Evolutionary conservation across 768 basidiomycete genomes (phyloP).

Genomic region (Lentinus brumalis): DNA sequence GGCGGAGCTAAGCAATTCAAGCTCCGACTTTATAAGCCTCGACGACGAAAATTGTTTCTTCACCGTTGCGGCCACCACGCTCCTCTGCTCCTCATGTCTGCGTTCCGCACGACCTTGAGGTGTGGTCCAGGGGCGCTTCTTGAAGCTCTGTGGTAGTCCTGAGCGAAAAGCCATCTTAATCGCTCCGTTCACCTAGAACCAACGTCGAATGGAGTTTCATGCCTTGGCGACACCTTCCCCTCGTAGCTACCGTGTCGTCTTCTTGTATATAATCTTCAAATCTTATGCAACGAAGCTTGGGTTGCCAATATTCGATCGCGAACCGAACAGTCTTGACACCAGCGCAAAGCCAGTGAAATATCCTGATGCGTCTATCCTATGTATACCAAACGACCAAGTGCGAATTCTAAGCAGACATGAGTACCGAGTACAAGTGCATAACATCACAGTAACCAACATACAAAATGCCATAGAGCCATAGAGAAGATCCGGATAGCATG

Average conservation of each 20-base stretch:
- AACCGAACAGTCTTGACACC: no score
- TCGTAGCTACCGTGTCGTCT: not conserved
- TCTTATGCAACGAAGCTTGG: no score
- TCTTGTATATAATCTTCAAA: not conserved
- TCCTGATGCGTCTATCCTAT: no score
- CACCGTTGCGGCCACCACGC: slow-evolving; percentile 49
- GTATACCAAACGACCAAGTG: no score
- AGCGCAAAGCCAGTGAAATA: no score
- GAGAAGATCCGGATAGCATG: not conserved
- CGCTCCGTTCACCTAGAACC: slow-evolving; percentile 70
- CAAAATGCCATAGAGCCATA: not conserved
- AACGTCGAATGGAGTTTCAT: slow-evolving; percentile 88
- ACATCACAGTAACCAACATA: not conserved
- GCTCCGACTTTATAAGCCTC: slow-evolving; percentile 29
- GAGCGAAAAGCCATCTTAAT: slow-evolving; percentile 73
- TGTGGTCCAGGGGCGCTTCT: slow-evolving; percentile 42
- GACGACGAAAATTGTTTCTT: slow-evolving; percentile 21
- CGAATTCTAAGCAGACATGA: no score
- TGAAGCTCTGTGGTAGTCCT: slow-evolving; percentile 43
- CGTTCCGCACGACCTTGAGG: slow-evolving; percentile 62
- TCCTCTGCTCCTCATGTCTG: slow-evolving; percentile 50
- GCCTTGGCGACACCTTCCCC: slow-evolving; percentile 59
- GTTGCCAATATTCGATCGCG: no score
- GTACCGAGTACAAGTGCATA: no score
- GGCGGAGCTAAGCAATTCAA: slow-evolving; percentile 22